Conservation (phyloP, 2,329 filamentous ascomycete genomes). For the Phialophora tarda region DNA sequence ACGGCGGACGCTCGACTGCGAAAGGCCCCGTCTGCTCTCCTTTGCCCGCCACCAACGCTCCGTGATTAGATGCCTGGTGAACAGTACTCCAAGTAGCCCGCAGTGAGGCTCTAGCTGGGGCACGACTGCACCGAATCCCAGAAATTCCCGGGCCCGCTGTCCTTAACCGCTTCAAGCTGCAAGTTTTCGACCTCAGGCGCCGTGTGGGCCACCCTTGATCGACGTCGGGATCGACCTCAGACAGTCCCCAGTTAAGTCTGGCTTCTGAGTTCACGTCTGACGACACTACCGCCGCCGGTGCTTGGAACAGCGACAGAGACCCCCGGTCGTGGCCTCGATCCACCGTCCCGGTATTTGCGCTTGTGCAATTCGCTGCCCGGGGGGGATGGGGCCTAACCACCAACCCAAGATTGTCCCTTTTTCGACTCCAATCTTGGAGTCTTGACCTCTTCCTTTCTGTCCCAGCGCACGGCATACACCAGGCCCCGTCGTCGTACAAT, state of each 20-base stretch:
- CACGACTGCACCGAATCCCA: slow-evolving; percentile 12
- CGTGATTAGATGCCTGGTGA: not conserved
- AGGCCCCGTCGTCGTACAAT: slow-evolving; percentile 31
- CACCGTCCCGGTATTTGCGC: slow-evolving; percentile 30
- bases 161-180: slow-evolving; percentile 8
- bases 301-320: slow-evolving; percentile 13
- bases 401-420: slow-evolving; percentile 29
- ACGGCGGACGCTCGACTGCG: not conserved
- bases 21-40: not conserved
- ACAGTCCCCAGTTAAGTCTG: slow-evolving; percentile 21
- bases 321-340: slow-evolving; percentile 30
- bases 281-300: slow-evolving; percentile 29
- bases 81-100: not conserved
- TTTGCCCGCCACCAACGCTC: not conserved
- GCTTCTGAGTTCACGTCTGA: slow-evolving; percentile 27
- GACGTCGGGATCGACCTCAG: slow-evolving; percentile 30
- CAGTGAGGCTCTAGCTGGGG: slow-evolving; percentile 14
- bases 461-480: slow-evolving; percentile 21
- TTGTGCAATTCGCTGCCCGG: slow-evolving; percentile 30
- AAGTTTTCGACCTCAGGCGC: slow-evolving; percentile 7
- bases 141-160: slow-evolving; percentile 14
- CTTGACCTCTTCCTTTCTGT: slow-evolving; percentile 33
- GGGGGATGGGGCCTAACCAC: slow-evolving; percentile 23
- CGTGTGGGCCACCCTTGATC: slow-evolving; percentile 27
- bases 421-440: slow-evolving; percentile 28